phyloP scores from a whole-genome alignment of 345 rosid genomes.

The Acer campestre region DNA sequence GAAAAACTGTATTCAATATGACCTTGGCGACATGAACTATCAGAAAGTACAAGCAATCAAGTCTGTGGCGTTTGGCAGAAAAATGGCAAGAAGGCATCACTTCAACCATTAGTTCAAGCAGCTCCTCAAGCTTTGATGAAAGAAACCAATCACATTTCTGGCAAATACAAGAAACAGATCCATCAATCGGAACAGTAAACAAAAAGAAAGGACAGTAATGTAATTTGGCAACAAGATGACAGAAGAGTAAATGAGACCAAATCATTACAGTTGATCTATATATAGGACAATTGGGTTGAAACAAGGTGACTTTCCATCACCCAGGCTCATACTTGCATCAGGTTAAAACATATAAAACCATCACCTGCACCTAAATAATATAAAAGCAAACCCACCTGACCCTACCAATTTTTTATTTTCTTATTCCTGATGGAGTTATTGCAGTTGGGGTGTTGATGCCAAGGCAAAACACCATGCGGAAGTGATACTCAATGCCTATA shows the following conservation, averaged over 20 bases:
- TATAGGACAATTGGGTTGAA: background rate
- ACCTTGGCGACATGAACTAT: conserved; percentile 69
- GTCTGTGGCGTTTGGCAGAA: conserved; percentile 90
- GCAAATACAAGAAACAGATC: conserved; percentile 8
- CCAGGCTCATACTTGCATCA: background rate
- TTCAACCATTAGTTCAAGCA: conserved; percentile 72
- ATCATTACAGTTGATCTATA: background rate
- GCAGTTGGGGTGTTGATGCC: background rate
- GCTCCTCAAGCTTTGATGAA: conserved; percentile 61
- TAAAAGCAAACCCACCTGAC: background rate
- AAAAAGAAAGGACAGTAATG: background rate
- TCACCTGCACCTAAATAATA: background rate
- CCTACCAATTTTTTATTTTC: background rate
- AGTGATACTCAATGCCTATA: background rate
- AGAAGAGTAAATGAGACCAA: background rate
- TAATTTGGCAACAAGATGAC: background rate
- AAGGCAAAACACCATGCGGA: background rate
- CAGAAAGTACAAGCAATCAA: conserved; percentile 83
- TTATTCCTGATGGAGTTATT: background rate
- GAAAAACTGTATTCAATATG: conserved; percentile 14
- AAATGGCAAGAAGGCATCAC: conserved; percentile 74
- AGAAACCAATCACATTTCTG: conserved; percentile 64
- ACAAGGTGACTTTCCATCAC: background rate
- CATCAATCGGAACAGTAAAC: background rate
- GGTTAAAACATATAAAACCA: background rate